Evolutionary conservation across 2,329 filamentous ascomycete genomes (phyloP), one percentile per base, ranked within the genome.

Genomic region (Neurospora sp.): DNA sequence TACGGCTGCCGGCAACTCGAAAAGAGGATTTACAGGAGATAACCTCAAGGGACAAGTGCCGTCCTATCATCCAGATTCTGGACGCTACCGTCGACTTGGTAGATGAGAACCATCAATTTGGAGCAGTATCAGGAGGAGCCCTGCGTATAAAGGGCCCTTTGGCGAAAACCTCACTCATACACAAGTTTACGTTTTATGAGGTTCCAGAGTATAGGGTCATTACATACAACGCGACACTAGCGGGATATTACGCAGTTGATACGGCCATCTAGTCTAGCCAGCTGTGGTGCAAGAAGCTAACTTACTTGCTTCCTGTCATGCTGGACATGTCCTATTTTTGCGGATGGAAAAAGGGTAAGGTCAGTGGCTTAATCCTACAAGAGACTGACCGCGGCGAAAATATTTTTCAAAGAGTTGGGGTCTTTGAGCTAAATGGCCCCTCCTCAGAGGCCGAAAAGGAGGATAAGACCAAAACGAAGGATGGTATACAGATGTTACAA

Each of bases 281-380:
- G 19, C 2, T 23, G 43, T 1, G 2, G 19, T 6, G 10, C 43
- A 52, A 52, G 8, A 52, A 52, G 43, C 10, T 19, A 6, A 1
- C 2, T 23, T 52, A 52, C 46, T 28, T 52, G 0, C 46, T 52
- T 28, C 19, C 19, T 28, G 19, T 28, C 4, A 52, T 52, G 19
- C 8, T 52, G n/a, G 19, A 28, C 19, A 11, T 11, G 41, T 19
- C 41, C 8, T 41, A 8, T 46, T 19, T 8, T 8, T 11, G 1
- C 0, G 8, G n/a, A 3, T 28, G 28, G 28, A 28, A 3, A 3
- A 0, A 23, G 8, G 0, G 0, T 5, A 1, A 2, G 1, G 43
- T 52, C 11, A 28, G 46, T 15, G 46, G 46, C 0, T 52, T 52
- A 6, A 0, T 52, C 5, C 1, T 52, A 19, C 19, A 52, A 52